Evolutionary conservation across 2,329 filamentous ascomycete species (phyloP), one percentile per base, ranked within the genome.

Genomic region (Colletotrichum sp.): DNA sequence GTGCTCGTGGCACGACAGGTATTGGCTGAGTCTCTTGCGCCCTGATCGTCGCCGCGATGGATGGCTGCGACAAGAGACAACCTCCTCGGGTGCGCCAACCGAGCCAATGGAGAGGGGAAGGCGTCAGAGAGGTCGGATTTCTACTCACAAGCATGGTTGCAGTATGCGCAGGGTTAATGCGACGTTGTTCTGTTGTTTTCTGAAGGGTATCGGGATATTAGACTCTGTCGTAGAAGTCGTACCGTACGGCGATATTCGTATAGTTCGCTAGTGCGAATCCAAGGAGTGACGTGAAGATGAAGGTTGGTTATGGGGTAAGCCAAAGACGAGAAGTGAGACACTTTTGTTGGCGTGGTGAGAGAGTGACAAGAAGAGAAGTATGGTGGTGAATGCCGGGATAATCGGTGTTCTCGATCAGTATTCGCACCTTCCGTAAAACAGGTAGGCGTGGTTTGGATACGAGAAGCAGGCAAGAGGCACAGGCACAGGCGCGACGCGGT

Each of bases 331-430:
- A 64, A 76, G 32, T 44, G 68, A 66, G 68, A 71, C 63, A 36
- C 55, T 60, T 57, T 72, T 44, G 69, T 30, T 30, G 63, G 55
- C 32, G 68, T 60, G 57, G 32, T 65, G 49, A 79, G 75, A 34
- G 78, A 79, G 72, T 68, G 78, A 77, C 74, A 26, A 76, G 75
- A 79, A 78, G 59, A 34, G 72, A 71, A 71, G 16, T 52, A 57
- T 69, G 57, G 28, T n/a, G 32, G 69, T 57, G 30, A 44, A 21
- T 18, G 62, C 68, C 63, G 72, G 68, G 62, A 72, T 72, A 28
- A 66, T 57, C 55, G 55, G 71, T 69, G 65, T 57, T 64, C 52
- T 16, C 34, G 62, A 16, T 28, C 62, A 26, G 26, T 44, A 39
- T 52, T 52, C 44, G 44, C 44, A 52, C 44, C 44, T 52, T 52